A percentile compares a stretch with the other conserved stretches of the same genome.
Evolutionary conservation across 2,329 filamentous ascomycete genomes (phyloP).

Genomic region (Monosporascus cannonballus): DNA sequence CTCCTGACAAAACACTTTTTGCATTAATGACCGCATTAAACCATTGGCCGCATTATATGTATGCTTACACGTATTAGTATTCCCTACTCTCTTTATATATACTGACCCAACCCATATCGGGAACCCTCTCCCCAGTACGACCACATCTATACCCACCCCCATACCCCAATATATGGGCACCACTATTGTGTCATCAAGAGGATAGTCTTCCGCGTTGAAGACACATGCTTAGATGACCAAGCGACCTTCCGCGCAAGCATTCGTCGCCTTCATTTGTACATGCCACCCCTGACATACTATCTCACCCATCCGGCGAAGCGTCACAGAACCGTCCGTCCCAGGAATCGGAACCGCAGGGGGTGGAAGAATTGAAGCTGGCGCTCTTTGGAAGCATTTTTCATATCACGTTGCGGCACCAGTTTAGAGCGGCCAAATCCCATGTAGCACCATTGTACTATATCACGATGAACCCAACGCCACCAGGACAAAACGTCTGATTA

Average conservation of each 20-base stretch:
- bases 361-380: no score
- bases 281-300: background rate
- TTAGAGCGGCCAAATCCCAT: slow-evolving; percentile 12
- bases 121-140: background rate
- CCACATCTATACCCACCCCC: background rate
- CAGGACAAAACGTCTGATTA: slow-evolving; percentile 14
- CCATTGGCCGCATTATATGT: background rate
- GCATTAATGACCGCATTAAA: background rate
- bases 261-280: background rate
- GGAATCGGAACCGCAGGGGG: background rate
- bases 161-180: background rate
- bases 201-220: background rate
- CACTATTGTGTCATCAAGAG: background rate
- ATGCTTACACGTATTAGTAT: background rate
- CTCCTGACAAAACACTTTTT: background rate
- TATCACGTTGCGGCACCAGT: no score
- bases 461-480: slow-evolving; percentile 23
- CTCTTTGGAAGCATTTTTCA: no score
- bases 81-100: background rate
- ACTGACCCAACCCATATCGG: background rate
- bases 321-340: background rate
- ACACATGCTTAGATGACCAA: background rate
- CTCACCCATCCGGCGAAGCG: background rate
- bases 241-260: background rate
- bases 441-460: slow-evolving; percentile 15